Conservation (phyloP, 495 filamentous ascomycete genomes). For the Penicillium antarcticum region DNA sequence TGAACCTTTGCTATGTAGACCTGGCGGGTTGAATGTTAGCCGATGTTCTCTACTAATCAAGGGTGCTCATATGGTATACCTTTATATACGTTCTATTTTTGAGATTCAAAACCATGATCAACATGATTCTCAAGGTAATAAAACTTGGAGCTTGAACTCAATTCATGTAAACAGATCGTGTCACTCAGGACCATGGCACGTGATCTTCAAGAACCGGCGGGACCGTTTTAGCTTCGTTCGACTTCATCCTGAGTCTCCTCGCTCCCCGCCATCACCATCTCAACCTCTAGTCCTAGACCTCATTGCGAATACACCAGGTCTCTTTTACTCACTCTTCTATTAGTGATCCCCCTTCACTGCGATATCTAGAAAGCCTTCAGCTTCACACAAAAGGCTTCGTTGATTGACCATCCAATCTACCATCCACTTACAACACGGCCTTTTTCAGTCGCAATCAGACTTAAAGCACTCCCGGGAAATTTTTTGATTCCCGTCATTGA, state of each 20-base stretch:
- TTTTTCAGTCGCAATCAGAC: background rate
- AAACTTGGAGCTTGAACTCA: too few relatives aligned
- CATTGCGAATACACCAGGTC: background rate
- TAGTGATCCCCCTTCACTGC: background rate
- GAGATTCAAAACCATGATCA: too few relatives aligned
- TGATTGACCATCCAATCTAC: background rate
- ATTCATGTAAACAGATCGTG: too few relatives aligned
- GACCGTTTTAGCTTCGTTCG: constrained; percentile 2
- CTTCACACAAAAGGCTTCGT: background rate
- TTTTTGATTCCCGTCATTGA: too few relatives aligned
- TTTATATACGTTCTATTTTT: too few relatives aligned
- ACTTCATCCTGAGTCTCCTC: constrained; percentile 5
- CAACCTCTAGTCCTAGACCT: background rate
- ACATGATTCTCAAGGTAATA: too few relatives aligned
- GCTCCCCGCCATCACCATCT: constrained; percentile 6
- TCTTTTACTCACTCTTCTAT: background rate
- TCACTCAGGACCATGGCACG: background rate
- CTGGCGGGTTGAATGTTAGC: too few relatives aligned
- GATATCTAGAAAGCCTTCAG: background rate
- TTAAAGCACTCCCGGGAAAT: background rate
- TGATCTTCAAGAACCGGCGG: background rate
- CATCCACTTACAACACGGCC: background rate
- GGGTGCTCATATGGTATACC: too few relatives aligned
- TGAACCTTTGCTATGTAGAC: too few relatives aligned
- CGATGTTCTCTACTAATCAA: too few relatives aligned